A percentile compares a stretch with the other conserved stretches of the same genome.
Conservation (phyloP, 306 rosid species). For the Comarum palustre region DNA sequence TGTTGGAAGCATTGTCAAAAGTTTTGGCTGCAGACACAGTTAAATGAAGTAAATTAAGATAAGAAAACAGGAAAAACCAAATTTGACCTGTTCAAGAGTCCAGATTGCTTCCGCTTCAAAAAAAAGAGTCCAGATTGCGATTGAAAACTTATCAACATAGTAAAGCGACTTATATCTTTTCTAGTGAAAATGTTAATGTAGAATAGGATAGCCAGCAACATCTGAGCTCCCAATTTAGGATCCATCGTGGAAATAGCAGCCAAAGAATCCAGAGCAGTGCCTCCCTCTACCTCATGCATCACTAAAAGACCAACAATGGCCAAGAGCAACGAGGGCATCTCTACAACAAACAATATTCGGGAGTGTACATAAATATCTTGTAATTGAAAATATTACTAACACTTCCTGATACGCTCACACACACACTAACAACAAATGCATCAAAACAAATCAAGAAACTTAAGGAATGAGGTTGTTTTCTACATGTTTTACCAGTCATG, state of each 20-base stretch:
- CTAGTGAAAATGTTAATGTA: slow-evolving; percentile 68
- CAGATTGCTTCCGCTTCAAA: too few species aligned
- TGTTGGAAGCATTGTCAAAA: slow-evolving; percentile 75
- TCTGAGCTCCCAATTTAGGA: slow-evolving; percentile 75
- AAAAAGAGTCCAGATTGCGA: slow-evolving; percentile 14
- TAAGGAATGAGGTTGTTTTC: neutral
- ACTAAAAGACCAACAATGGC: slow-evolving; percentile 64
- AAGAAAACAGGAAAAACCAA: neutral
- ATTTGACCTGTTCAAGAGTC: slow-evolving; percentile 15
- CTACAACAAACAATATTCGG: slow-evolving; percentile 41
- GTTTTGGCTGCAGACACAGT: slow-evolving; percentile 60
- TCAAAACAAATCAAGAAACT: slow-evolving; percentile 17
- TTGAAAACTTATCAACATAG: slow-evolving; percentile 64
- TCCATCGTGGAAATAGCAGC: slow-evolving; percentile 70
- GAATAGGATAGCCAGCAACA: slow-evolving; percentile 70
- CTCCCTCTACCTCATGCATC: slow-evolving; percentile 60
- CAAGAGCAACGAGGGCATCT: slow-evolving; percentile 61
- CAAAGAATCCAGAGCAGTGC: slow-evolving; percentile 60
- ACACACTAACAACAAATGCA: slow-evolving; percentile 17
- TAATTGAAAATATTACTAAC: slow-evolving; percentile 9
- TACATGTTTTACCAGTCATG: slow-evolving; percentile 51
- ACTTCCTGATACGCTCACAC: rapidly evolving
- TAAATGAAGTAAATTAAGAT: slow-evolving; percentile 21
- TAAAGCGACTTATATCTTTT: slow-evolving; percentile 46
- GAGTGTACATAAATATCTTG: slow-evolving; percentile 21